Evolutionary conservation across 2,329 filamentous ascomycete genomes (phyloP), one percentile per base, ranked within the genome.

Genomic region (Nannizzia gypsea): DNA sequence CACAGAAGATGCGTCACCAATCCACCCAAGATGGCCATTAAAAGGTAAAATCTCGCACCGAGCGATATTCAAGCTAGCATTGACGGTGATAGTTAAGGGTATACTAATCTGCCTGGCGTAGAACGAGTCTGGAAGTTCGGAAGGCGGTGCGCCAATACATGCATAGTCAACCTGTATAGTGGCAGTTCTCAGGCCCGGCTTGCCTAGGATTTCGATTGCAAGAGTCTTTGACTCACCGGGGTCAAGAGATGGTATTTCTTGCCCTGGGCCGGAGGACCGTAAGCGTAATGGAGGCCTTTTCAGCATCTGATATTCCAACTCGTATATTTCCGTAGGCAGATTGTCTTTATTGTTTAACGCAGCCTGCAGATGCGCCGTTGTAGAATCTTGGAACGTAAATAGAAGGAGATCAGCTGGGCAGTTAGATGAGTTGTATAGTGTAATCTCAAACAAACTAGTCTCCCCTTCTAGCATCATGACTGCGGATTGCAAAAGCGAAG

Each of bases 381-480:
- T 91, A 0, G 90, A 95, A 73, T 96, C 90, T 66, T 90, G 86
- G 70, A 95, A 95, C 0, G 89, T 91, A 62, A 96, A 90, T 26
- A 93, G 80, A 38, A 96, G 76, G 59, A 97, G 86, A 68, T 96
- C 89, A 1, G 89, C 89, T 1, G 89, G 79, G 1, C 87, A 90
- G 0, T 79, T 71, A 0, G 90, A 93, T 6, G 83, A 77, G 65
- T 99, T 99, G 65, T 87, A 82, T 13, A 97, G 76, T 0, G 87
- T 91, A 15, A 96, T 80, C 0, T 83, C 86, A 68, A 97, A 95
- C 0, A 78, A 77, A 66, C 85, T 86, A 22, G 81, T 82, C 72
- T 99, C 92, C 48, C 93, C 93, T 74, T 97, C 92, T 4, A 99
- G 78, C 9, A 99, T 81, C 90, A 96, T 96, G 38, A 96, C 77